These are phyloP conservation scores for Vitis amurensis DNA, from an alignment of 164 flowering plant species.

Conservation along the genomic window DNA sequence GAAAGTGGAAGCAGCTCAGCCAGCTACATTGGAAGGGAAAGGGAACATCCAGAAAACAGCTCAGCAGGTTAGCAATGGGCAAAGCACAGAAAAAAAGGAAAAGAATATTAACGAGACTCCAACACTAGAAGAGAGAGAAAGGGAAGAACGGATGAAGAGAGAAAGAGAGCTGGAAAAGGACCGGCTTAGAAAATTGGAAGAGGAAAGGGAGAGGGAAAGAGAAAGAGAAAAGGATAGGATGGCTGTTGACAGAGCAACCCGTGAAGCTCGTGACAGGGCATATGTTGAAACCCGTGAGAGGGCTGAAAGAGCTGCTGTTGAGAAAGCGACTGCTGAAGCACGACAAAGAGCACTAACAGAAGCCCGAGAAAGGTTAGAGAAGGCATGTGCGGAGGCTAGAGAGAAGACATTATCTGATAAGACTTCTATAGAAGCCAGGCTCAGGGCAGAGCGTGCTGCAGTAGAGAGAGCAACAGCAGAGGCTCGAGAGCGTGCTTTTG, in stretches of 20 bases:
- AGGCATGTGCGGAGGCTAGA: conserved; percentile 46
- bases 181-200: conserved; percentile 43
- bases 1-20: conserved; percentile 27
- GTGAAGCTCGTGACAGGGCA: conserved; percentile 41
- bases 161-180: conserved; percentile 42
- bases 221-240: conserved; percentile 73
- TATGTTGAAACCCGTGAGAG: conserved; percentile 32
- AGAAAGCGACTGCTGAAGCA: conserved; percentile 36
- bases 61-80: conserved; percentile 24
- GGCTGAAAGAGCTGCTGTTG: conserved; percentile 44
- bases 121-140: conserved; percentile 33
- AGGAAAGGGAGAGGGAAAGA: conserved; percentile 65
- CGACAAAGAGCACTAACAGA: conserved; percentile 35
- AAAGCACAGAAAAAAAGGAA: conserved; percentile 28
- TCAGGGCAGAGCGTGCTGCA: conserved; percentile 45
- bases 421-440: conserved; percentile 31
- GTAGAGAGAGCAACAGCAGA: conserved; percentile 45
- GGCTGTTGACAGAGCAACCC: conserved; percentile 46
- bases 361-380: conserved; percentile 44
- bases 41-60: conserved; percentile 16
- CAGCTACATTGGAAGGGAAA: conserved; percentile 24
- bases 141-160: conserved; percentile 35
- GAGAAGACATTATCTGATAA: conserved; percentile 32
- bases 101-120: conserved; percentile 16
- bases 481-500: conserved; percentile 44